Evolutionary conservation across 2,329 filamentous ascomycete genomes (phyloP).

Genomic region (Fusarium armeniacum): DNA sequence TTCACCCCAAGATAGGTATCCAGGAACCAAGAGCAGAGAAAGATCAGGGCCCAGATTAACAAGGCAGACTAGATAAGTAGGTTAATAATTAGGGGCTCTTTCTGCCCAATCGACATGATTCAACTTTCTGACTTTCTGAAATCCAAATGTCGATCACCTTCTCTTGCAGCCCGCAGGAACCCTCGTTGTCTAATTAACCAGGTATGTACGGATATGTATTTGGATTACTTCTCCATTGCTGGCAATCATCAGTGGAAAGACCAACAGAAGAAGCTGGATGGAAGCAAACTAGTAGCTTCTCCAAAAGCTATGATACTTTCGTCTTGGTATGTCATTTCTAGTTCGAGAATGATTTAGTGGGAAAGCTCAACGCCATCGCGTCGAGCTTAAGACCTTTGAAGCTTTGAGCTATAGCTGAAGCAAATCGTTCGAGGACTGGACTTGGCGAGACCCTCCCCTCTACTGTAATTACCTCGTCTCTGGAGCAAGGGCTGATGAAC

Average conservation of each 20-base stretch:
- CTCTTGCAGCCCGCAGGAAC: conserved; percentile 5
- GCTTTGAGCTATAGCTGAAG: conserved; percentile 4
- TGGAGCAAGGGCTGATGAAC: neutral
- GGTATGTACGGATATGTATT: neutral
- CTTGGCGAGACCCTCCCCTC: conserved; percentile 10
- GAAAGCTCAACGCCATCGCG: conserved; percentile 7
- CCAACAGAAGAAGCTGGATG: conserved; percentile 21
- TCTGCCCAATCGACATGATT: conserved; percentile 16
- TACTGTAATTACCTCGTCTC: neutral
- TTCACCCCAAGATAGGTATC: neutral
- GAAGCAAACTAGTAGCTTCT: conserved; percentile 1
- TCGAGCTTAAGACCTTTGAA: neutral
- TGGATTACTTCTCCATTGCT: neutral
- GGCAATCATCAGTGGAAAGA: neutral
- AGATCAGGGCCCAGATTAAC: conserved; percentile 4
- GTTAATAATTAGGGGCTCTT: conserved; percentile 16
- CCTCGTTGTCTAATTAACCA: conserved; percentile 11
- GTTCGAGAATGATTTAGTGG: neutral
- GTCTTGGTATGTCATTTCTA: neutral
- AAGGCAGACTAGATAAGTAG: neutral
- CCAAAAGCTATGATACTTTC: conserved; percentile 6
- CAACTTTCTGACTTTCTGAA: conserved; percentile 20
- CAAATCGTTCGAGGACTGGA: neutral
- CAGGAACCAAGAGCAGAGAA: conserved; percentile 14
- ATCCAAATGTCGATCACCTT: conserved; percentile 39